Evolutionary conservation across 345 rosid genomes (phyloP).

Genomic region (Microcos paniculata): DNA sequence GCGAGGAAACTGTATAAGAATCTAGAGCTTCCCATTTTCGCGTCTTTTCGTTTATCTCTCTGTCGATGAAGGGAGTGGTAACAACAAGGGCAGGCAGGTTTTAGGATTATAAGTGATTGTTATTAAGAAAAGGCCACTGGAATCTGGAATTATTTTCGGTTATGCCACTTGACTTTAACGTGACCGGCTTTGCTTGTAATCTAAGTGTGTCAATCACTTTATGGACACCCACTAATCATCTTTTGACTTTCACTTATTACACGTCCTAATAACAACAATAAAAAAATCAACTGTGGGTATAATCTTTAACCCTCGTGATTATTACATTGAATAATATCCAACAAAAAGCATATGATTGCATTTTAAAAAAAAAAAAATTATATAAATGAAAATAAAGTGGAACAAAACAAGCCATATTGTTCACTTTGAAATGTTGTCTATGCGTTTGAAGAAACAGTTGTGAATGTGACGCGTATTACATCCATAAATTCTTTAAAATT

Average conservation of each 20-base stretch:
- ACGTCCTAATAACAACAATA: too few relatives aligned
- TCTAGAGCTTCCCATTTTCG: slow-evolving; percentile 34
- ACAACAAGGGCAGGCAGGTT: background rate
- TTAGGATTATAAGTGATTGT: slow-evolving; percentile 19
- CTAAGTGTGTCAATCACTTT: slow-evolving; percentile 1
- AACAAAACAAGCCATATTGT: too few relatives aligned
- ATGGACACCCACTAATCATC: background rate
- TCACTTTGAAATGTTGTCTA: too few relatives aligned
- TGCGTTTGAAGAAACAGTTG: too few relatives aligned
- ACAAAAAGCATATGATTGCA: too few relatives aligned
- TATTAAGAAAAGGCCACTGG: slow-evolving; percentile 24
- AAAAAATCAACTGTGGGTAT: too few relatives aligned
- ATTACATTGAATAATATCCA: too few relatives aligned
- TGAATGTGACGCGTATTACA: too few relatives aligned
- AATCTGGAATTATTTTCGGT: slow-evolving; percentile 10
- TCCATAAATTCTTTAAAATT: background rate
- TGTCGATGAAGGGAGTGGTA: background rate
- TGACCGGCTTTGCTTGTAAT: slow-evolving; percentile 5
- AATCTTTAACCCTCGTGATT: too few relatives aligned
- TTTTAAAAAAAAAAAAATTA: too few relatives aligned
- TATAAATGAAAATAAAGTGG: too few relatives aligned
- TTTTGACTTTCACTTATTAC: slow-evolving; percentile 5
- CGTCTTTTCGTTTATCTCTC: background rate
- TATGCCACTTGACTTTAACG: slow-evolving; percentile 35
- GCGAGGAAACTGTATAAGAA: slow-evolving; percentile 16